Conservation (phyloP, 2,329 filamentous ascomycete species). For the Colletotrichum sp. region DNA sequence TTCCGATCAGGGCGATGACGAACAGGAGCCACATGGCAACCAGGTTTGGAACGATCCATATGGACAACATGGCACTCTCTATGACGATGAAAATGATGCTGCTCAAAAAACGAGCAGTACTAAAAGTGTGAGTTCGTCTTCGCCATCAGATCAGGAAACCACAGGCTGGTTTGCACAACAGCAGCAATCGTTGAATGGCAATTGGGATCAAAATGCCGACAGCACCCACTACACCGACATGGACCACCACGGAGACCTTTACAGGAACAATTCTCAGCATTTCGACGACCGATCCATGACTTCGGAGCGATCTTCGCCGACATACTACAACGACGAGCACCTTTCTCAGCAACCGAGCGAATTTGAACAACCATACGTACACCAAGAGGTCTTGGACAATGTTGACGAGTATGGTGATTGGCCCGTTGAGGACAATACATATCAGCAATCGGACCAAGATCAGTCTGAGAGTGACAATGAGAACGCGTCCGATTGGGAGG, state of each 20-base stretch:
- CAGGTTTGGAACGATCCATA: too few species aligned
- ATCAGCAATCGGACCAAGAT: neutral
- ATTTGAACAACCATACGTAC: neutral
- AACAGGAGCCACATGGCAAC: too few species aligned
- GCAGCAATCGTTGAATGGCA: too few species aligned
- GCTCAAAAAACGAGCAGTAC: rapidly evolving
- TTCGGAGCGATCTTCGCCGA: neutral
- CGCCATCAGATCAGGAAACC: neutral
- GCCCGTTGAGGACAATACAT: neutral
- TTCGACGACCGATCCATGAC: neutral
- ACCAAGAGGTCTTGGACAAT: neutral
- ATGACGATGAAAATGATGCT: neutral
- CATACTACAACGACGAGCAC: neutral
- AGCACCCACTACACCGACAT: neutral
- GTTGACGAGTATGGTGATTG: rapidly evolving
- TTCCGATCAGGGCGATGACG: too few species aligned
- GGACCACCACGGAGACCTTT: rapidly evolving
- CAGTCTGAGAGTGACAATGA: too few species aligned
- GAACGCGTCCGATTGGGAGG: too few species aligned
- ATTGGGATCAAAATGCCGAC: neutral
- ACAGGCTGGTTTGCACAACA: neutral
- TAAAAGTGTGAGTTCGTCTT: neutral
- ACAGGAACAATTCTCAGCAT: neutral
- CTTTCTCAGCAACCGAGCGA: too few species aligned
- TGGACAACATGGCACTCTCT: too few species aligned